A percentile compares a stretch with the other conserved stretches of the same genome.
phyloP scores from a whole-genome alignment of 306 rosid genomes.

The Prunus fruticosa region DNA sequence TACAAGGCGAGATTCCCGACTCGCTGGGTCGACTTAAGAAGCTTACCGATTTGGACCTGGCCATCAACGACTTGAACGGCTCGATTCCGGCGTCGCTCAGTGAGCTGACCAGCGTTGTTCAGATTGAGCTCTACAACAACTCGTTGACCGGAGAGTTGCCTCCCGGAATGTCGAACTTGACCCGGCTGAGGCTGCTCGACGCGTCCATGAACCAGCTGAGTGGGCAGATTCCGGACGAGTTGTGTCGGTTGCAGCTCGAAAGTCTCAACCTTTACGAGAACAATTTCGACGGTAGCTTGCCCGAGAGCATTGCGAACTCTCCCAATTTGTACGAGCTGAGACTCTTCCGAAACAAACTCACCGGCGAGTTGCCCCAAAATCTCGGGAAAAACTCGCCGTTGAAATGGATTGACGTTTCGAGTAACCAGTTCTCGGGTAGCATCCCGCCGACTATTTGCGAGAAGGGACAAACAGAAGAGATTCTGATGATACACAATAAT shows the following conservation, averaged over 20 bases:
- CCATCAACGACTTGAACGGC: conserved; percentile 53
- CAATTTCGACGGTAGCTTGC: conserved; percentile 54
- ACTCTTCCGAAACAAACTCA: conserved; percentile 51
- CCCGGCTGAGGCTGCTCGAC: conserved; percentile 58
- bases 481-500: conserved; percentile 55
- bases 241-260: conserved; percentile 56
- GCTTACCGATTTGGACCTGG: conserved; percentile 61
- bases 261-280: conserved; percentile 83
- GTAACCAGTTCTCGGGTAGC: conserved; percentile 53
- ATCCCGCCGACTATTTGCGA: conserved; percentile 62
- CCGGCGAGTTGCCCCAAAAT: conserved; percentile 61
- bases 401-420: conserved; percentile 63
- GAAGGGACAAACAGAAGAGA: conserved; percentile 52
- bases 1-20: conserved; percentile 66
- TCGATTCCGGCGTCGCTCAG: conserved; percentile 53
- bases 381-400: conserved; percentile 64
- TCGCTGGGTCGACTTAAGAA: conserved; percentile 50
- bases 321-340: conserved; percentile 56
- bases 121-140: conserved; percentile 84
- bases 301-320: conserved; percentile 61
- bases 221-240: conserved; percentile 65
- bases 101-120: conserved; percentile 40
- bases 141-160: conserved; percentile 70
- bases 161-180: conserved; percentile 58
- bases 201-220: conserved; percentile 64